phyloP scores from a whole-genome alignment of 148 eudicot species.

The Drosera capensis region DNA sequence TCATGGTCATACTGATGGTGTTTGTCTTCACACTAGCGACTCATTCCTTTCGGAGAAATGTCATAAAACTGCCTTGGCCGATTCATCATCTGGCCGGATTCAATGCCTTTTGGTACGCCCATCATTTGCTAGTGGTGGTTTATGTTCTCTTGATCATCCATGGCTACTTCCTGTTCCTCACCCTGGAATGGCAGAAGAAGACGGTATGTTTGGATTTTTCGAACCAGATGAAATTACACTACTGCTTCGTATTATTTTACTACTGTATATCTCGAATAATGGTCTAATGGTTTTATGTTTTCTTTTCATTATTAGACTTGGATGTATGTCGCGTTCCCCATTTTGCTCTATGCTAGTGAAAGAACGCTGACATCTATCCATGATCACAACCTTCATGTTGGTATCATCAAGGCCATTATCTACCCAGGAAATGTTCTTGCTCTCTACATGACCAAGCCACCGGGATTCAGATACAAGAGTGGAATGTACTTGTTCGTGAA shows the following conservation, averaged over 20 bases:
- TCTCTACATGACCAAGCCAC: conserved; percentile 80
- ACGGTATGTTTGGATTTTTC: conserved; percentile 6
- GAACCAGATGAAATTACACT: background rate
- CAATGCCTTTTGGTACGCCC: conserved; percentile 90
- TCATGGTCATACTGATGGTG: conserved; percentile 58
- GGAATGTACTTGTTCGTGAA: conserved; percentile 94
- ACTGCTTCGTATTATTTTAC: background rate
- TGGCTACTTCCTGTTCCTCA: conserved; percentile 59
- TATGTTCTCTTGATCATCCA: conserved; percentile 58
- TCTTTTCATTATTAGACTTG: conserved; percentile 51
- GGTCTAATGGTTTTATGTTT: background rate
- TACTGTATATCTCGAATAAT: background rate
- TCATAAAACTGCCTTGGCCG: conserved; percentile 59
- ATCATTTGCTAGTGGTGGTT: conserved; percentile 59
- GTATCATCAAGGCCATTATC: conserved; percentile 40
- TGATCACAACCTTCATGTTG: conserved; percentile 48
- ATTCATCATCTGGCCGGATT: conserved; percentile 73
- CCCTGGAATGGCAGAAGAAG: conserved; percentile 53
- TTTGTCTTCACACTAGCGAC: conserved; percentile 67
- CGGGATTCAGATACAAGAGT: conserved; percentile 80
- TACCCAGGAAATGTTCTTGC: conserved; percentile 89
- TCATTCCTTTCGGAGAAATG: conserved; percentile 78
- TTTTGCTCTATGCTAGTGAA: conserved; percentile 53
- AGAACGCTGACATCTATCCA: conserved; percentile 43
- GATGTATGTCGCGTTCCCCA: conserved; percentile 80